Base-by-base conservation (phyloP, 2,329 filamentous ascomycete genomes). In the Aspergillus thermomutatus region DNA sequence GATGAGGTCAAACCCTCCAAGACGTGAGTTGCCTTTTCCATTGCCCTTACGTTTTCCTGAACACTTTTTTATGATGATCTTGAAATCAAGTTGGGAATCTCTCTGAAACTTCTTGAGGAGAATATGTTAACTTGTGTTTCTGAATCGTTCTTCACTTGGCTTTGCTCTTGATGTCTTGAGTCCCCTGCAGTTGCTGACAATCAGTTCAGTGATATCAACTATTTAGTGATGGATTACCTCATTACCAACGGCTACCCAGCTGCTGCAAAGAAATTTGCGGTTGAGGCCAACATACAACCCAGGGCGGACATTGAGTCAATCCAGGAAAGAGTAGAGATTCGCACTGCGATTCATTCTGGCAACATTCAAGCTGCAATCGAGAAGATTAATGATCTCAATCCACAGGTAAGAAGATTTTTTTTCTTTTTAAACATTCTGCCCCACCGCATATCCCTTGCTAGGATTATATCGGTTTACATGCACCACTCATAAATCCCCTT, bases 391-490 rank as follows among this genome's bases (percentile, higher is more conserved):
- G 90, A 96, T 64, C 79, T 95, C 34, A 91, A 96, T 65, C 90
- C 92, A 65, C 87, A 94, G 84, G 94, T 99, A 87, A 77, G 90
- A 74, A 51, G 10, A 26, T n/a, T 17, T 51, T 26, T 49, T 25
- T 51, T 43, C 40, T 27, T 34, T 23, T 8, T n/a, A 31, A 19
- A 11, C 47, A 48, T 37, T 43, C 25, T 49, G 53, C 31, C 57
- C 49, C 40, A 25, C 34, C 34, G 41, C 53, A 51, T 60, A 51
- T 48, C 60, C 64, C 58, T 79, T 84, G 82, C 84, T 77, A 92
- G 94, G 94, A 99, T 99, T 96, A 96, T 82, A 90, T 82, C 83
- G 83, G 65, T 89, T 82, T 92, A 96, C 93, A 99, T 99, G 94
- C 94, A 99, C 94, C 94, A 99, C 94, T 92, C 94, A 91, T 94